Conservation (phyloP, 306 rosid genomes). For the Trifolium fragiferum region DNA sequence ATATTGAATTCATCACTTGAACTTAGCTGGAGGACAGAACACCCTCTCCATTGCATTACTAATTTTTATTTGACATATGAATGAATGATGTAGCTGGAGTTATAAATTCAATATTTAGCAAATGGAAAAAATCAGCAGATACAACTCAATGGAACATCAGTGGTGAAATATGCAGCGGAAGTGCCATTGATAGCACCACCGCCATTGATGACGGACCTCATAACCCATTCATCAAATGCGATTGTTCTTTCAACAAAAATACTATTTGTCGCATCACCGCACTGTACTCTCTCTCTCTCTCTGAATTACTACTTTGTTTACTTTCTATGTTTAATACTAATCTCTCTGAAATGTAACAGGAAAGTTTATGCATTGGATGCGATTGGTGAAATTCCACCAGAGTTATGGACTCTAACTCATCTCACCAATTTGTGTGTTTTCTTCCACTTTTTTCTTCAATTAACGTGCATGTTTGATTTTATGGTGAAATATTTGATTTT, state of each 20-base stretch:
- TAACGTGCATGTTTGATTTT: no score
- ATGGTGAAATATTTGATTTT: no score
- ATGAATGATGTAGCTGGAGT: slow-evolving; percentile 50
- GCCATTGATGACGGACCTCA: accelerated
- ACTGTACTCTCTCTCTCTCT: slow-evolving; percentile 48
- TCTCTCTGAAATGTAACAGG: slow-evolving; percentile 47
- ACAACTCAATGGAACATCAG: slow-evolving; percentile 62
- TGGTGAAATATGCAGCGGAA: slow-evolving; percentile 74
- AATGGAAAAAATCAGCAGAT: slow-evolving; percentile 54
- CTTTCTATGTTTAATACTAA: background rate
- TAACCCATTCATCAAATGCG: slow-evolving; percentile 78
- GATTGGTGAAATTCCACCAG: slow-evolving; percentile 66
- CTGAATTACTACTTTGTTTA: background rate
- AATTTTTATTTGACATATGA: background rate
- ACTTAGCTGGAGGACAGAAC: no score
- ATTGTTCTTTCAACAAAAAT: slow-evolving; percentile 47
- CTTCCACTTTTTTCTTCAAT: background rate
- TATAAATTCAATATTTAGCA: slow-evolving; percentile 65
- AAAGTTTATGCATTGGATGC: slow-evolving; percentile 54
- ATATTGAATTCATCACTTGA: no score
- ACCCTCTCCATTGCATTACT: no score
- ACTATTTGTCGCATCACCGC: slow-evolving; percentile 63
- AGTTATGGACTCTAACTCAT: slow-evolving; percentile 69
- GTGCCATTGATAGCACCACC: slow-evolving; percentile 49
- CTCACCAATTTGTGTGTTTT: slow-evolving; percentile 71